phyloP scores from a whole-genome alignment of 2,329 filamentous ascomycete genomes.

The Pseudocercospora ulei region DNA sequence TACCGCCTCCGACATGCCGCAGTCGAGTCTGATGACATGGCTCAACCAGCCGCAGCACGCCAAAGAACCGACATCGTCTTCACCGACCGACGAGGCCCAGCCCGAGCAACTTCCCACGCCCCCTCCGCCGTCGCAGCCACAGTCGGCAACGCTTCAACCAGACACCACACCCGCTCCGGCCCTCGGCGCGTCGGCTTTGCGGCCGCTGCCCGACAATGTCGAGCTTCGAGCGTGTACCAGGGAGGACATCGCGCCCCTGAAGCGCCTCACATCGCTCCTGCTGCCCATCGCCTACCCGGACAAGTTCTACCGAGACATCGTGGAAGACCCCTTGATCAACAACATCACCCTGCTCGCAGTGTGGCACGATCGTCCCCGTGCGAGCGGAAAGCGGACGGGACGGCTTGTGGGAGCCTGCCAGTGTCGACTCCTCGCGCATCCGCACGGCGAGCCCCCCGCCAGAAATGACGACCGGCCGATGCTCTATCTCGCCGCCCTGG shows the following conservation, averaged over 20 bases:
- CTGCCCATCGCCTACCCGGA: conserved; percentile 54
- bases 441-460: conserved; percentile 3
- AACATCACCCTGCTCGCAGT: conserved; percentile 51
- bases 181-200: not conserved
- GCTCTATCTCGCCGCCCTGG: conserved; percentile 54
- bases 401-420: conserved; percentile 42
- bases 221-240: conserved; percentile 46
- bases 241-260: conserved; percentile 47
- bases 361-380: conserved; percentile 43
- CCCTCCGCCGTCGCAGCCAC: conserved; percentile 4
- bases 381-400: conserved; percentile 25
- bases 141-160: not conserved
- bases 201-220: conserved; percentile 42
- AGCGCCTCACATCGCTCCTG: conserved; percentile 49
- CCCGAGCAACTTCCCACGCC: conserved; percentile 8
- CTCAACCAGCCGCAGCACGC: conserved; percentile 39
- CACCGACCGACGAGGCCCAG: conserved; percentile 2
- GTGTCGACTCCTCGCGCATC: conserved; percentile 38
- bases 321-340: conserved; percentile 46
- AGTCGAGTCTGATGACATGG: conserved; percentile 43
- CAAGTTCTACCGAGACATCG: conserved; percentile 52
- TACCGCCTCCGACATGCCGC: conserved; percentile 32
- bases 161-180: not conserved
- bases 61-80: conserved; percentile 21
- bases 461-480: conserved; percentile 26